A percentile compares a stretch with the other conserved stretches of the same genome.
Evolutionary conservation across 2,329 filamentous ascomycete species (phyloP).

Genomic region (Ophiostoma himal-ulmi): DNA sequence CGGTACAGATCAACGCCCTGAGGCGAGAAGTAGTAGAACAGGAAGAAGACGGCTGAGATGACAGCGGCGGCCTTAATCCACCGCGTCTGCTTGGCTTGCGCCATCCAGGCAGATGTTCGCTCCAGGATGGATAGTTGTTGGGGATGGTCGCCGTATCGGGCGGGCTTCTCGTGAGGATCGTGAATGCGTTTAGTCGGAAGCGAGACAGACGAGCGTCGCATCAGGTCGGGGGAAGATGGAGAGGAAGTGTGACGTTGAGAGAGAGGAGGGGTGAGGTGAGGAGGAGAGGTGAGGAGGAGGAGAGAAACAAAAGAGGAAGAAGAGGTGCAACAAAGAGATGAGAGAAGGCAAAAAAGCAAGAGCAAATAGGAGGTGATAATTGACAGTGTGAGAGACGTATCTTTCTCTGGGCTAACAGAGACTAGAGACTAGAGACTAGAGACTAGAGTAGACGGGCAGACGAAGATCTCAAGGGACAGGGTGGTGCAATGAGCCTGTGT

Average conservation of each 20-base stretch:
- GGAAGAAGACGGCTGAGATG: constrained; percentile 52
- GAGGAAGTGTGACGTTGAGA: background rate
- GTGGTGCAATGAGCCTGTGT: background rate
- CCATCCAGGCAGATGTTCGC: constrained; percentile 53
- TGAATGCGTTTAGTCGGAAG: constrained; percentile 53
- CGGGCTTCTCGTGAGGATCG: constrained; percentile 62
- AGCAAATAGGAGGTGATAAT: background rate
- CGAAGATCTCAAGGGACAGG: constrained; percentile 1
- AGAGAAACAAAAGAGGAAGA: background rate
- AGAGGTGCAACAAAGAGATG: background rate
- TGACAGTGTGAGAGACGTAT: background rate
- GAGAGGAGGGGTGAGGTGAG: background rate
- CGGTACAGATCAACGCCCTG: constrained; percentile 51
- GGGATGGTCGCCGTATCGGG: constrained; percentile 49
- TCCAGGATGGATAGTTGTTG: constrained; percentile 45
- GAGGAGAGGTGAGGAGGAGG: background rate
- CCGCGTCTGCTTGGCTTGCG: constrained; percentile 59
- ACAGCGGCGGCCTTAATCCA: constrained; percentile 62
- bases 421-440: constrained; percentile 3
- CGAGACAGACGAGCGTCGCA: constrained; percentile 62
- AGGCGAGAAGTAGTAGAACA: constrained; percentile 60
- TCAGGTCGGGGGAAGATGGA: constrained; percentile 30
- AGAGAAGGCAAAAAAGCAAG: constrained; percentile 5
- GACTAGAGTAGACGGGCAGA: background rate
- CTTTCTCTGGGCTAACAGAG: constrained; percentile 6